phyloP scores from a whole-genome alignment of 345 rosid species.

The Citrus australasica region DNA sequence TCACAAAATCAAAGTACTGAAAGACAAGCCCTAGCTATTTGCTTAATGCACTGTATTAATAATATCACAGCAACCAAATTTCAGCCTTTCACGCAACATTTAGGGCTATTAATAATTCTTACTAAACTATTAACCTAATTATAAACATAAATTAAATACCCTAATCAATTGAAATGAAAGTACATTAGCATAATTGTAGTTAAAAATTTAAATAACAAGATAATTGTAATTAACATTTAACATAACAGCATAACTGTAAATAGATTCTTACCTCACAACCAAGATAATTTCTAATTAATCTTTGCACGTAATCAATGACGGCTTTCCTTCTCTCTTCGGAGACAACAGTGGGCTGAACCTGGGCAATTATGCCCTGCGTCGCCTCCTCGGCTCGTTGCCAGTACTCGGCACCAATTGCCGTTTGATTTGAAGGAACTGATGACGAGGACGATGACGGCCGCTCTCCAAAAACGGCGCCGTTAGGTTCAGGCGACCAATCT shows the following conservation, averaged over 20 bases:
- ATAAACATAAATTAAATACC: background rate
- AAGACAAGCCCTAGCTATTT: background rate
- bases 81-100: background rate
- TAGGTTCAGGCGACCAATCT: slow-evolving; percentile 53
- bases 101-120: background rate
- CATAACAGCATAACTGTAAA: background rate
- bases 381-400: slow-evolving; percentile 66
- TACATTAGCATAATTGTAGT: background rate
- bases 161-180: background rate
- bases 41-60: background rate
- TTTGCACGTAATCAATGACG: slow-evolving; percentile 62
- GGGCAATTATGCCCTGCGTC: slow-evolving; percentile 52
- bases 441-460: slow-evolving; percentile 37
- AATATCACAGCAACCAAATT: background rate
- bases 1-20: background rate
- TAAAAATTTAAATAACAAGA: background rate
- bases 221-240: background rate
- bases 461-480: slow-evolving; percentile 38
- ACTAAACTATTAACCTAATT: background rate
- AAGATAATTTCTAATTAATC: slow-evolving; percentile 40
- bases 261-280: slow-evolving; percentile 52
- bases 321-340: slow-evolving; percentile 71
- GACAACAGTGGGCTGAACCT: slow-evolving; percentile 61
- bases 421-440: slow-evolving; percentile 25
- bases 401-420: slow-evolving; percentile 37